phyloP scores from a whole-genome alignment of 345 rosid species.

The Euclidium syriacum region DNA sequence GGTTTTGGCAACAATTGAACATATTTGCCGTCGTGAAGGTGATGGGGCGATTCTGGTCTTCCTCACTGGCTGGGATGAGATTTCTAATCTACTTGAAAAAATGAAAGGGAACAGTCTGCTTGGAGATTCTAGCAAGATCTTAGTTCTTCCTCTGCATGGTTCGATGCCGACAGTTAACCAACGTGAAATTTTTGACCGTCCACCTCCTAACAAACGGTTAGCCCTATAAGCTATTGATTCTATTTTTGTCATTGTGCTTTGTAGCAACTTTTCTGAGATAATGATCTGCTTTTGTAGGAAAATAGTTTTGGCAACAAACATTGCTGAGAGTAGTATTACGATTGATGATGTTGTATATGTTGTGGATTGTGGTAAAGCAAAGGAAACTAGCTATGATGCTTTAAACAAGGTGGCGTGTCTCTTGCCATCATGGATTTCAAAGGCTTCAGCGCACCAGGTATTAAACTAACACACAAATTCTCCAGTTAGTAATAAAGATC shows the following conservation, averaged over 20 bases:
- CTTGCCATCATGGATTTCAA: slow-evolving; percentile 93
- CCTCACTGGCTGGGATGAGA: slow-evolving; percentile 98
- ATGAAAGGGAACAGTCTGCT: slow-evolving; percentile 65
- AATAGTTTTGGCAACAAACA: slow-evolving; percentile 90
- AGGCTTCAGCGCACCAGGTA: slow-evolving; percentile 97
- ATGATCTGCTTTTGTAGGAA: slow-evolving; percentile 48
- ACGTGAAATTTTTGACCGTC: slow-evolving; percentile 82
- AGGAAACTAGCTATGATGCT: slow-evolving; percentile 98
- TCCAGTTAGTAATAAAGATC: neutral
- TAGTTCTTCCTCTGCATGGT: slow-evolving; percentile 89
- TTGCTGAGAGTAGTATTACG: slow-evolving; percentile 97
- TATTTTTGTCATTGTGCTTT: neutral
- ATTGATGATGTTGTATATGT: slow-evolving; percentile 97
- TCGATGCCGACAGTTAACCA: slow-evolving; percentile 92
- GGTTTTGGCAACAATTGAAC: slow-evolving; percentile 78
- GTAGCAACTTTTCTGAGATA: neutral
- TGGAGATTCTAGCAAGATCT: slow-evolving; percentile 72
- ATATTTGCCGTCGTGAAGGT: slow-evolving; percentile 72
- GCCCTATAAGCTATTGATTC: slow-evolving; percentile 14
- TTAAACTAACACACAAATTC: slow-evolving; percentile 4
- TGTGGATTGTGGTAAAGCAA: slow-evolving; percentile 94
- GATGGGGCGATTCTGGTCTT: slow-evolving; percentile 94
- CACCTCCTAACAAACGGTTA: slow-evolving; percentile 68
- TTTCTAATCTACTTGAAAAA: slow-evolving; percentile 74
- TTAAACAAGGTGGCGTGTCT: slow-evolving; percentile 93